phyloP scores from a whole-genome alignment of 2,329 filamentous ascomycete species.

The Epichloe hybrida region DNA sequence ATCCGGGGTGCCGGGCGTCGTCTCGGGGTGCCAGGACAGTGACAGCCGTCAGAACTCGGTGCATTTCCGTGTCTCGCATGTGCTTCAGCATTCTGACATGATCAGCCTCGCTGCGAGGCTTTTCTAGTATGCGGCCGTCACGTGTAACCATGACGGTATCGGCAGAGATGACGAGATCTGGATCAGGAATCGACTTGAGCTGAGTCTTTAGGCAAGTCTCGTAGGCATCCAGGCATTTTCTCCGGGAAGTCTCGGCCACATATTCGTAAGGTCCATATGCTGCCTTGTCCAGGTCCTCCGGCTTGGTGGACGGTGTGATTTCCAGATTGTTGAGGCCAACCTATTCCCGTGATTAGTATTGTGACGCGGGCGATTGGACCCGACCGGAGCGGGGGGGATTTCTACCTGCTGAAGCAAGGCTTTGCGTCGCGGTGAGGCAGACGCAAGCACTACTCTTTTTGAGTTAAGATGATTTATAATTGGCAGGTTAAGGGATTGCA shows the following conservation, averaged over 20 bases:
- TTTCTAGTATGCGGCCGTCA: conserved; percentile 72
- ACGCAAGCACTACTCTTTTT: conserved; percentile 80
- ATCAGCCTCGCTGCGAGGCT: conserved; percentile 68
- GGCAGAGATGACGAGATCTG: conserved; percentile 73
- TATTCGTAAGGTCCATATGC: conserved; percentile 73
- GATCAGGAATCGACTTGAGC: conserved; percentile 43
- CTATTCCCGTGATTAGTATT: conserved; percentile 24
- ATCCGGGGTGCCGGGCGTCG: conserved; percentile 72
- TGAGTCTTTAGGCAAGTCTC: conserved; percentile 29
- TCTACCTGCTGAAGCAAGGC: conserved; percentile 61
- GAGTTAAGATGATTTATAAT: conserved; percentile 62
- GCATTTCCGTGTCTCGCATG: conserved; percentile 61
- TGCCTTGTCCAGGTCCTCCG: conserved; percentile 73
- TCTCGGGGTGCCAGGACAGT: conserved; percentile 71
- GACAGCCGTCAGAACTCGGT: conserved; percentile 79
- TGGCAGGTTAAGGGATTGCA: conserved; percentile 63
- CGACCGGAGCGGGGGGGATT: no score
- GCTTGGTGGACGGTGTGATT: conserved; percentile 67
- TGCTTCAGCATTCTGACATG: conserved; percentile 74
- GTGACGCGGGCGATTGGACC: neutral
- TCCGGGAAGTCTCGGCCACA: conserved; percentile 70
- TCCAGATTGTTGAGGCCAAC: conserved; percentile 74
- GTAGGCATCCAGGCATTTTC: conserved; percentile 70
- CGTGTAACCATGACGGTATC: conserved; percentile 79
- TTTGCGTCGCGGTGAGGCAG: conserved; percentile 71